Base-by-base conservation (phyloP, 176 grass and related monocot genomes). In the Pontederia paniculata region DNA sequence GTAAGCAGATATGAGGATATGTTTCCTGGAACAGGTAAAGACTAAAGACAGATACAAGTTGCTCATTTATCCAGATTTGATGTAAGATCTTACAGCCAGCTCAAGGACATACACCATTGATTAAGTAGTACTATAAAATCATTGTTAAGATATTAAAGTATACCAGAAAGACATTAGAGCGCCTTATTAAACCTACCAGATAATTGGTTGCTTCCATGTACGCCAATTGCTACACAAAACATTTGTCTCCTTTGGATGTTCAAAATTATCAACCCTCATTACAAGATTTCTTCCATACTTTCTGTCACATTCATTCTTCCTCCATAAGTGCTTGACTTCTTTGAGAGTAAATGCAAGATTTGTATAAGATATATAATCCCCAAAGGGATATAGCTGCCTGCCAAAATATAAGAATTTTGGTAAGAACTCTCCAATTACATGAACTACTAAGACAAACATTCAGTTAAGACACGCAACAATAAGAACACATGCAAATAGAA, bases 301-400 rank as follows among this genome's bases (percentile, higher is more conserved):
- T 54, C 57, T 73, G 60, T 71, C 67, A 77, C 91, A 97, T 22
- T 2, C 73, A 74, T 97, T 80, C 71, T 97, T 97, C 74, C 91
- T 83, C 91, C 91, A 90, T 68, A 97, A 76, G 78, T 87, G 86
- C 58, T 97, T 97, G 57, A 97, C 68, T 71, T 90, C 83, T 50
- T 78, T 77, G 51, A 77, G 73, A 65, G 79, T 90, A 70, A 97
- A 84, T 20, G 86, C 84, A 37, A 80, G 70, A 45, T 90, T 83
- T 56, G 83, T 77, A 73, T 81, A 97, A 54, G 91, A 81, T 78
- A 96, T 74, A 23, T 84, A 96, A 23, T 87, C 82, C 44, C 61
- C 86, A 66, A 96, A 96, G 21, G 86, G 79, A 75, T 89, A 96
- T 47, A 71, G 69, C 49, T 79, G 73, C 86, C 85, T 89, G 77